Evolutionary conservation across 495 filamentous ascomycete genomes (phyloP).

Genomic region (Hyaloscypha hepaticicola): DNA sequence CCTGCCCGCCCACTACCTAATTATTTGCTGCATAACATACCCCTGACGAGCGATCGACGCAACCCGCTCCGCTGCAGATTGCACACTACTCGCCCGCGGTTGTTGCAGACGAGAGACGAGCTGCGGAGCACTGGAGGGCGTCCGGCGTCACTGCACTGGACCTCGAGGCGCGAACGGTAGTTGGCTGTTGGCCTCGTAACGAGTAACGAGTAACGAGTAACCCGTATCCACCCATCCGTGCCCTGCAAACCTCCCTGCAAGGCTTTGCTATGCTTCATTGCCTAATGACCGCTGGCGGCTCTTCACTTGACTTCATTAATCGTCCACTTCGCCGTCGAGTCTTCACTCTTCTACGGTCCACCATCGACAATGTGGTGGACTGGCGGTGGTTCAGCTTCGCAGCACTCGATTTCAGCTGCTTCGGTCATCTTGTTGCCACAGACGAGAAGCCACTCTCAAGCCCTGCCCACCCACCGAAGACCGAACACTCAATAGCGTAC

Average conservation of each 20-base stretch:
- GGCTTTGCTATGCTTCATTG: too few species aligned
- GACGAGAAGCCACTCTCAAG: not conserved
- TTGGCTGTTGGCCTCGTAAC: too few species aligned
- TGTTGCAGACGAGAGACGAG: not conserved
- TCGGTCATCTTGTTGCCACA: not conserved
- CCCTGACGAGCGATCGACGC: not conserved
- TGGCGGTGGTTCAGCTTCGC: not conserved
- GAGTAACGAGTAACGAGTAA: too few species aligned
- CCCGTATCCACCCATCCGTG: too few species aligned
- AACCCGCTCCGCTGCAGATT: too few species aligned
- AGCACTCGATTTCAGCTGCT: not conserved
- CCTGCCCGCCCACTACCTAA: not conserved
- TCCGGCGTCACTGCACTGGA: too few species aligned
- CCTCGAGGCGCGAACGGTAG: too few species aligned
- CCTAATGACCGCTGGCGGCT: too few species aligned
- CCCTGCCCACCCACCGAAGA: not conserved
- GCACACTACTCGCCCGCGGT: not conserved
- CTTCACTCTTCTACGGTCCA: not conserved
- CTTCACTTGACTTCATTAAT: too few species aligned
- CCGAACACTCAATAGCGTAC: not conserved
- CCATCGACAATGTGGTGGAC: too few species aligned
- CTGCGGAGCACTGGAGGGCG: not conserved
- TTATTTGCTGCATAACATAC: constrained; percentile 18
- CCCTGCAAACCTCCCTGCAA: too few species aligned
- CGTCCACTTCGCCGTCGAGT: too few species aligned